phyloP scores from a whole-genome alignment of 257 asterid genomes.

The Forsythia suspensa region DNA sequence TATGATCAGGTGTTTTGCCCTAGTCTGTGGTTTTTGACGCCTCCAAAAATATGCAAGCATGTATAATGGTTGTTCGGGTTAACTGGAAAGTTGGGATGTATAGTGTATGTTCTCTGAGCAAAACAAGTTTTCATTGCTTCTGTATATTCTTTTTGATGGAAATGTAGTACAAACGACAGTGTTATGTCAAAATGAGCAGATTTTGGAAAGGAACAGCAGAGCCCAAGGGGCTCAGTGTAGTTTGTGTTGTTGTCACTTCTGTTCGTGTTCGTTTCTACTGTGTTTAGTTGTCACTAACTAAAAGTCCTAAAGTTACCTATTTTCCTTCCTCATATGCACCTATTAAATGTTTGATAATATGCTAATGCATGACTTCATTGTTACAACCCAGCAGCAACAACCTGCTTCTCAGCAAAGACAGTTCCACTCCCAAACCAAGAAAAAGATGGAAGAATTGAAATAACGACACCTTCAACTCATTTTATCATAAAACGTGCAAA shows the following conservation, averaged over 20 bases:
- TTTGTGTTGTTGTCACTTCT: neutral
- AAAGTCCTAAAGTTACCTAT: neutral
- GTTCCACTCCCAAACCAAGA: no score
- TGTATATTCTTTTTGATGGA: constrained; percentile 40
- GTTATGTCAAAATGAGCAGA: neutral
- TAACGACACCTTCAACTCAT: no score
- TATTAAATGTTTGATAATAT: neutral
- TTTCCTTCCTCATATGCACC: neutral
- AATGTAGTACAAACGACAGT: neutral
- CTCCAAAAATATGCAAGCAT: constrained; percentile 22
- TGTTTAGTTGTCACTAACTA: neutral
- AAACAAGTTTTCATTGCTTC: constrained; percentile 12
- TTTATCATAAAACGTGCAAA: no score
- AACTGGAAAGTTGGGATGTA: constrained; percentile 22
- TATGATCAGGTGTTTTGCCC: constrained; percentile 14
- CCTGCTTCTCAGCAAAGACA: no score
- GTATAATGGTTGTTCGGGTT: constrained; percentile 22
- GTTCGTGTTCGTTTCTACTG: neutral
- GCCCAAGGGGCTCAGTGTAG: neutral
- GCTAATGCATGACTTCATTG: neutral
- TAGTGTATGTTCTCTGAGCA: constrained; percentile 20
- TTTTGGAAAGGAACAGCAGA: neutral
- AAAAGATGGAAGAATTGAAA: no score
- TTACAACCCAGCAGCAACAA: no score
- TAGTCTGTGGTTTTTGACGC: constrained; percentile 18